Conservation (phyloP, 768 basidiomycete genomes). For the Boletus tylopilopsis region DNA sequence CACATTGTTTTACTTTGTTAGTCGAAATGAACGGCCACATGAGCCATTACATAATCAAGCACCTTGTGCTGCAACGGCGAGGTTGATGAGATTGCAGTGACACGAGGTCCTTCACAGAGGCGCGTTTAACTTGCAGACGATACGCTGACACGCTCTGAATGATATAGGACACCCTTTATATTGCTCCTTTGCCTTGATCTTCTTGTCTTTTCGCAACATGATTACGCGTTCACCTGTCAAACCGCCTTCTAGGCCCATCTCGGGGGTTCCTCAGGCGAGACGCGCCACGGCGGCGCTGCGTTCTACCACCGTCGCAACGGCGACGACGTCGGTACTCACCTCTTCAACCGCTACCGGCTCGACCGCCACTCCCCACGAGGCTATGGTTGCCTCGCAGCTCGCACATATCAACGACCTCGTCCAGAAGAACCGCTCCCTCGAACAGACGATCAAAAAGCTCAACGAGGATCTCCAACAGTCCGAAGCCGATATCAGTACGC, state of each 20-base stretch:
- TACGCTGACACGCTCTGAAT: constrained; percentile 1
- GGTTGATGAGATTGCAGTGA: constrained; percentile 10
- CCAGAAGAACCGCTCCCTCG: constrained; percentile 60
- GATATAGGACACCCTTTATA: not conserved
- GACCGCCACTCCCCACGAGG: constrained; percentile 34
- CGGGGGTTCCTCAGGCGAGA: constrained; percentile 10
- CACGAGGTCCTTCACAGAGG: not conserved
- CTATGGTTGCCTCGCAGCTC: constrained; percentile 59
- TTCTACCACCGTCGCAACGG: constrained; percentile 14
- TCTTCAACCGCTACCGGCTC: constrained; percentile 29
- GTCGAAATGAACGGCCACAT: no score
- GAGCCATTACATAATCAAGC: constrained; percentile 17
- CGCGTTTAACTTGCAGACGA: not conserved
- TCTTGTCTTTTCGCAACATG: constrained; percentile 13
- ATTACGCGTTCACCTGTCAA: constrained; percentile 30
- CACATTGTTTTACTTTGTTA: not conserved
- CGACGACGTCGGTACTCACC: constrained; percentile 25
- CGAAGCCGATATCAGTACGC: constrained; percentile 25
- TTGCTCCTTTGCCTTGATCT: not conserved
- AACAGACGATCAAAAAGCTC: constrained; percentile 56
- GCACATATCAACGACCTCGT: constrained; percentile 73
- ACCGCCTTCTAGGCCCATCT: constrained; percentile 5
- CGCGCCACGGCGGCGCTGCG: constrained; percentile 21
- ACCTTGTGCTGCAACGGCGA: not conserved
- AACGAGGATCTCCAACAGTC: constrained; percentile 43